Percentiles rank a stretch among this genome's conserved stretches.
Conservation (phyloP, 2,329 filamentous ascomycete species). For the Rutstroemia sp. region DNA sequence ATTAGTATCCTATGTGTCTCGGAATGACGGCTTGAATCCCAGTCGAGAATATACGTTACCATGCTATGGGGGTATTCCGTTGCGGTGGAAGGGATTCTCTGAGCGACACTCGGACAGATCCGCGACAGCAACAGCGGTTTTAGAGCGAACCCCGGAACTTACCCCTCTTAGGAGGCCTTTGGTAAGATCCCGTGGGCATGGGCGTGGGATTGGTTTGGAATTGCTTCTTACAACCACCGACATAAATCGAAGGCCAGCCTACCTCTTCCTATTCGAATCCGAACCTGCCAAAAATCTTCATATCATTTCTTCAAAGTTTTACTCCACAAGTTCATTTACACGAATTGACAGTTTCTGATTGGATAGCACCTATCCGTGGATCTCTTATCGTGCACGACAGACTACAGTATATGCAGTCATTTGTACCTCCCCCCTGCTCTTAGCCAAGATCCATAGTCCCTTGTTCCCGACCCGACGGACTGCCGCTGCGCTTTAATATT, state of each 20-base stretch:
- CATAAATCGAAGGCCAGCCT: background rate
- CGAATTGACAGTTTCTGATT: constrained; percentile 1
- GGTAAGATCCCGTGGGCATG: background rate
- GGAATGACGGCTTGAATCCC: background rate
- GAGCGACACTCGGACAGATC: background rate
- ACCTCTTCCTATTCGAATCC: background rate
- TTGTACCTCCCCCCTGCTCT: background rate
- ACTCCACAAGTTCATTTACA: background rate
- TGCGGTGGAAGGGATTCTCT: no score
- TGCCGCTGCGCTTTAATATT: background rate
- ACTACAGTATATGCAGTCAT: background rate
- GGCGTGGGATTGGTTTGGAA: background rate
- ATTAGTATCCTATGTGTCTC: background rate
- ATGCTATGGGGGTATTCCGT: background rate
- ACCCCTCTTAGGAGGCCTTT: background rate
- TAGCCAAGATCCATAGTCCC: background rate
- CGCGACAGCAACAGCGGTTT: background rate
- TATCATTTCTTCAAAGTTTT: no score
- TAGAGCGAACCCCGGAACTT: background rate
- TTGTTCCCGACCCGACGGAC: background rate
- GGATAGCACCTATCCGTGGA: background rate
- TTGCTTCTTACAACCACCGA: background rate
- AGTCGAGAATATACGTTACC: background rate
- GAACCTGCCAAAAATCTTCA: no score
- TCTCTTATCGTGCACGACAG: background rate